These are phyloP conservation scores for Parasarocladium wereldwijsianum DNA, from an alignment of 2,329 filamentous ascomycete species.

Conservation along the genomic window DNA sequence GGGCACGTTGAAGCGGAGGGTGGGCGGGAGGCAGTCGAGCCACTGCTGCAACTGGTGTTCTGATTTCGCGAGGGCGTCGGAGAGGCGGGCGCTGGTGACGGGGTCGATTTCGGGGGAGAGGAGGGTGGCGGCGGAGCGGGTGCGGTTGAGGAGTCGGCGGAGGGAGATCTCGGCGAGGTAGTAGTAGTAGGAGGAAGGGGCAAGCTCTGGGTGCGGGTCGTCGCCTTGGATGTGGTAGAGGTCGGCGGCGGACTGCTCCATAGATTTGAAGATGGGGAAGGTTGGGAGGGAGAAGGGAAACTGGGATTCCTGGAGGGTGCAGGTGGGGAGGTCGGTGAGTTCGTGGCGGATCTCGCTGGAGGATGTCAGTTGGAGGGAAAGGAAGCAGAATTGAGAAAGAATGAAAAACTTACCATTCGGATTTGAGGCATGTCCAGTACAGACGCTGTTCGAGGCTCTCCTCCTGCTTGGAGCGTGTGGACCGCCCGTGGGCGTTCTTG, in stretches of 20 bases:
- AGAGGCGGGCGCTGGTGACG: slow-evolving; percentile 31
- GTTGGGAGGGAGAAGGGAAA: slow-evolving; percentile 7
- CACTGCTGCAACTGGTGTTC: slow-evolving; percentile 65
- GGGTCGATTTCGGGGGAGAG: slow-evolving; percentile 60
- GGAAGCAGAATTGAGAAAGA: neutral
- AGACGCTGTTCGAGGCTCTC: slow-evolving; percentile 7
- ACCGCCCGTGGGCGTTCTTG: slow-evolving; percentile 5
- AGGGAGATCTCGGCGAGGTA: slow-evolving; percentile 66
- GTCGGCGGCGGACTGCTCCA: slow-evolving; percentile 4
- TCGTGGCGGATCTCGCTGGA: slow-evolving; percentile 8
- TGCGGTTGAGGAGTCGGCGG: slow-evolving; percentile 52
- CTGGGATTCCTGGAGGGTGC: slow-evolving; percentile 7
- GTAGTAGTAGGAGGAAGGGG: slow-evolving; percentile 24
- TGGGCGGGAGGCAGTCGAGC: slow-evolving; percentile 58
- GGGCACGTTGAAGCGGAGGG: slow-evolving; percentile 43
- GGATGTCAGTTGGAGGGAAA: neutral
- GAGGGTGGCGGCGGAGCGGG: slow-evolving; percentile 6
- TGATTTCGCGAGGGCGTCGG: slow-evolving; percentile 50
- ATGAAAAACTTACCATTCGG: slow-evolving; percentile 6
- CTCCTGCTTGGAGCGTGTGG: slow-evolving; percentile 5
- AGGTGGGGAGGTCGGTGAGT: slow-evolving; percentile 7
- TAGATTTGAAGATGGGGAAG: slow-evolving; percentile 5
- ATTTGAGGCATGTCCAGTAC: slow-evolving; percentile 8
- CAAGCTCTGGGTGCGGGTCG: slow-evolving; percentile 2
- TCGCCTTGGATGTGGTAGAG: slow-evolving; percentile 3